Percentiles rank a stretch among this genome's conserved stretches.
Evolutionary conservation across 2,329 filamentous ascomycete genomes (phyloP).

Genomic region (Verticillium nonalfalfae): DNA sequence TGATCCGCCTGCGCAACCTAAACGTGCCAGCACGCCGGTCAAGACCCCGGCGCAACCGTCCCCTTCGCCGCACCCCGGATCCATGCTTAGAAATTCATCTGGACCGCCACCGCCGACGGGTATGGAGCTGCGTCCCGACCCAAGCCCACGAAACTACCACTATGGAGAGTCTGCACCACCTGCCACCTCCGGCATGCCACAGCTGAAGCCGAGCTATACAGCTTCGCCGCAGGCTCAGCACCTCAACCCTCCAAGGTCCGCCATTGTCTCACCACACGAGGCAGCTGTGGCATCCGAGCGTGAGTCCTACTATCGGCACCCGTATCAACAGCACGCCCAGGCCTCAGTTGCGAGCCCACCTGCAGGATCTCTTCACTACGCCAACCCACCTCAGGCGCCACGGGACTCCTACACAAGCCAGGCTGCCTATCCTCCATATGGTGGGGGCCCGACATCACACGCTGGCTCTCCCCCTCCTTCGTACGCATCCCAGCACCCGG

Average conservation of each 20-base stretch:
- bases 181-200: constrained; percentile 41
- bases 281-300: constrained; percentile 29
- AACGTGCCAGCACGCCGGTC: constrained; percentile 43
- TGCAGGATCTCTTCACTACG: constrained; percentile 35
- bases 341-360: constrained; percentile 35
- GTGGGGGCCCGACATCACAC: constrained; percentile 26
- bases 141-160: constrained; percentile 39
- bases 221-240: constrained; percentile 45
- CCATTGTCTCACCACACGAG: constrained; percentile 34
- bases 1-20: constrained; percentile 42
- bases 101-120: constrained; percentile 27
- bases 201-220: constrained; percentile 45
- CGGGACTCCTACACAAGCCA: constrained; percentile 36
- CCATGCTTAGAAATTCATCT: constrained; percentile 28
- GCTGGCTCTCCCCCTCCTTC: constrained; percentile 49
- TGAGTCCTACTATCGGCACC: constrained; percentile 42
- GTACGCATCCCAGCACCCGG: constrained; percentile 41
- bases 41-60: constrained; percentile 32
- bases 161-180: constrained; percentile 34
- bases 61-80: constrained; percentile 41
- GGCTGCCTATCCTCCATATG: constrained; percentile 34
- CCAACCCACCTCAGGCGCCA: constrained; percentile 28
- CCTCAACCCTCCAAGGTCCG: constrained; percentile 35
- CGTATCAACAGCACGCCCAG: constrained; percentile 20
- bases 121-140: constrained; percentile 38